Percentiles rank a stretch among this genome's conserved stretches.
Evolutionary conservation across 2,329 filamentous ascomycete genomes (phyloP).

Genomic region (Gaeumannomyces tritici): DNA sequence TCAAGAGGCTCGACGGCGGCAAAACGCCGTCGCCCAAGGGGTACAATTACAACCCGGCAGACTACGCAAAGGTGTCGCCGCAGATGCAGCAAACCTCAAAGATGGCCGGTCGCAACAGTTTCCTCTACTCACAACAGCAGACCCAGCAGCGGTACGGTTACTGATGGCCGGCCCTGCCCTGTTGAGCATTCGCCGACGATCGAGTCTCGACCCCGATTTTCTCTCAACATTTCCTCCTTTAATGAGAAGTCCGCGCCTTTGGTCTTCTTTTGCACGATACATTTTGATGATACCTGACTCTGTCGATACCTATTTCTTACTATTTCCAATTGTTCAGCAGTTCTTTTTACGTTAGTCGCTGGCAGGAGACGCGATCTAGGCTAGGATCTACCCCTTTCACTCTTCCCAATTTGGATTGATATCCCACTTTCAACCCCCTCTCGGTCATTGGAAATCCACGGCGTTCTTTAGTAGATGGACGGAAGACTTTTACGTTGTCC

Average conservation of each 20-base stretch:
- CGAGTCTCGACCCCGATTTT: not conserved
- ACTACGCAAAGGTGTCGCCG: conserved; percentile 19
- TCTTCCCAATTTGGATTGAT: too few relatives aligned
- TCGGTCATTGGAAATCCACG: not conserved
- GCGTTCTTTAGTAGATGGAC: not conserved
- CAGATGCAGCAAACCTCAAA: not conserved
- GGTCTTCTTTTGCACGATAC: not conserved
- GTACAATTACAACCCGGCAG: conserved; percentile 28
- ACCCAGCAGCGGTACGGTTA: conserved; percentile 3
- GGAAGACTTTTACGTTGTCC: not conserved
- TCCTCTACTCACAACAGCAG: not conserved
- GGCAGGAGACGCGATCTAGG: too few relatives aligned
- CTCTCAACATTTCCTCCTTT: not conserved
- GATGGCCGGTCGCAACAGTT: not conserved
- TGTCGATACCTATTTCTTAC: not conserved
- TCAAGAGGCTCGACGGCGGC: conserved; percentile 14
- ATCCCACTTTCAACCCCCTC: not conserved
- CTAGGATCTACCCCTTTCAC: too few relatives aligned
- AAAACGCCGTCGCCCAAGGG: conserved; percentile 4
- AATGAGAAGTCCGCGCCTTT: not conserved
- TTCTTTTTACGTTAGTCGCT: not conserved
- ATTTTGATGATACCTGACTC: not conserved
- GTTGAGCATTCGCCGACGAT: not conserved
- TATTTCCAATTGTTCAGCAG: too few relatives aligned
- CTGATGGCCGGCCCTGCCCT: not conserved